These are phyloP conservation scores for Protomyces inouyei DNA, from an alignment of 1,139 yeast genomes.

Conservation along the genomic window DNA sequence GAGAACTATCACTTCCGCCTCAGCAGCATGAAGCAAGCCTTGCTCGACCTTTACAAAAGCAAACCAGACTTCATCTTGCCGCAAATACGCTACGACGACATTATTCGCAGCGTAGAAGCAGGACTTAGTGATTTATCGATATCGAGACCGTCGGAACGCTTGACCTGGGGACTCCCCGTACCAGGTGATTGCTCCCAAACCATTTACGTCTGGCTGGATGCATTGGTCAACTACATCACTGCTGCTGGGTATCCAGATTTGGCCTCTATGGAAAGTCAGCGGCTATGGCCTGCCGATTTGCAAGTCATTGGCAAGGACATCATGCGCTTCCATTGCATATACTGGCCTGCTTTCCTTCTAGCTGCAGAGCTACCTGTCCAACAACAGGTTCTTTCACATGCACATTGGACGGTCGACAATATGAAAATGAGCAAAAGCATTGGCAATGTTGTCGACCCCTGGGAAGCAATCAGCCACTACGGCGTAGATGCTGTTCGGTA, in stretches of 20 bases:
- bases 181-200: constrained; percentile 74
- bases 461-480: constrained; percentile 48
- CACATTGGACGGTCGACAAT: constrained; percentile 91
- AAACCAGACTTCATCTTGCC: constrained; percentile 63
- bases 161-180: constrained; percentile 86
- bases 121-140: constrained; percentile 66
- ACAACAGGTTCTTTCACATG: constrained; percentile 72
- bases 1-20: constrained; percentile 80
- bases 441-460: constrained; percentile 95
- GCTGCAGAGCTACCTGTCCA: constrained; percentile 76
- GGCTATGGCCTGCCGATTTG: constrained; percentile 56
- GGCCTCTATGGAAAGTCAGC: constrained; percentile 24
- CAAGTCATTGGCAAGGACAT: constrained; percentile 93
- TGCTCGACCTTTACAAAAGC: constrained; percentile 49
- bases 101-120: constrained; percentile 55
- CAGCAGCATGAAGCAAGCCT: constrained; percentile 52
- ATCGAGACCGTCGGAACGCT: constrained; percentile 72
- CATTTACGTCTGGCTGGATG: constrained; percentile 97
- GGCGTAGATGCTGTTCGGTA: constrained; percentile 28
- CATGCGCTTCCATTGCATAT: constrained; percentile 73
- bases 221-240: constrained; percentile 77
- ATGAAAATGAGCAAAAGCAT: constrained; percentile 87
- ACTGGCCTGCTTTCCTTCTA: constrained; percentile 89
- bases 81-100: constrained; percentile 48
- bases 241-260: constrained; percentile 60